Base-by-base conservation (phyloP, 73 alveolate species). In the Symbiodinium pilosum region DNA sequence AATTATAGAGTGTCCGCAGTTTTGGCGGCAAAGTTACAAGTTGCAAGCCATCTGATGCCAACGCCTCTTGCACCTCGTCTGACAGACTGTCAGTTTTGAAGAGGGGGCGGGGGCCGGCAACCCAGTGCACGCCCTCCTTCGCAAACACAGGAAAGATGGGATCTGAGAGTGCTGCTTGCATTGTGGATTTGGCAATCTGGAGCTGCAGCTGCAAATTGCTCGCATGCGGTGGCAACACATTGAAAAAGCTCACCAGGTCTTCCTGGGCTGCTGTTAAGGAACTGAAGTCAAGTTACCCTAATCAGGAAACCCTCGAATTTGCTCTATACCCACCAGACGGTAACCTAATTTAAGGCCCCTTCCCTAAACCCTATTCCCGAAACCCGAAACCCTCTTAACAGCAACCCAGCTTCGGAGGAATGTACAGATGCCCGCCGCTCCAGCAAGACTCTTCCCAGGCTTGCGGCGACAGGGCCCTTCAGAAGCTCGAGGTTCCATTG, bases 81-180 rank as follows among this genome's bases (percentile, higher is more conserved):
- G 42, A 16, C 83, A 56, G 42, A 54, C 69, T 4, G 6, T 30
- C 18, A 2, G 94, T 39, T 34, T 47, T 14, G 18, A 56, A 43
- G 24, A 87, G 94, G n/a, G 94, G 84, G 6, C 69, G 4, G 30
- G 94, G 94, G 56, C 94, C 83, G 36, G 64, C 64, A 47, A 87
- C 43, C 94, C 94, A 87, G 41, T 44, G 36, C 34, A 85, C 52
- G 2, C 12, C 18, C 81, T 30, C n/a, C 21, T 64, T 6, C 43
- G 81, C 28, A 1, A 85, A 42, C 81, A 85, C 93, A 30, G 93
- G 93, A 20, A 85, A 85, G 11, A 85, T 43, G 3, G 20, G 36
- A 4, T 85, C 47, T 5, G 47, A 43, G 77, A 85, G 64, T 7
- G 77, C 77, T 7, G 44, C 32, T 4, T 47, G 54, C 81, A 85